These are phyloP conservation scores for Datisca glomerata DNA, from an alignment of 306 rosid species.

Conservation along the genomic window DNA sequence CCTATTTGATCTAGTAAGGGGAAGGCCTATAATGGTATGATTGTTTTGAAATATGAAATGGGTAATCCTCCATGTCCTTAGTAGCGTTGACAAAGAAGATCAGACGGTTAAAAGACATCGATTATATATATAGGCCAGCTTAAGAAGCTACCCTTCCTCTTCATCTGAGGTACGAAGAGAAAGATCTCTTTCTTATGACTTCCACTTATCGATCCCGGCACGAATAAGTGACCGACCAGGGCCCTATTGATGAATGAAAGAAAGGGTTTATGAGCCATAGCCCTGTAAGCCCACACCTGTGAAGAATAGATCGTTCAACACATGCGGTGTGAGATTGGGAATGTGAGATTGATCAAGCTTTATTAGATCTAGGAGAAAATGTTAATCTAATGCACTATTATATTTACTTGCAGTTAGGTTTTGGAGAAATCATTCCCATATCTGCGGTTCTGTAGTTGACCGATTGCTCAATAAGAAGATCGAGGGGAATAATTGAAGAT, in stretches of 20 bases:
- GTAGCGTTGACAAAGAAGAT: no score
- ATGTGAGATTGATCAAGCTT: no score
- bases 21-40: no score
- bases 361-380: no score
- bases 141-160: not conserved
- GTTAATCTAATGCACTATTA: no score
- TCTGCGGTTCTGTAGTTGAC: no score
- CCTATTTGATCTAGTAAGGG: no score
- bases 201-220: not conserved
- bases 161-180: not conserved
- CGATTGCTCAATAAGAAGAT: no score
- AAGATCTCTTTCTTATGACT: not conserved
- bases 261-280: not conserved
- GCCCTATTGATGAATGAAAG: conserved; percentile 13
- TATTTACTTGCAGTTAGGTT: no score
- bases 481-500: no score
- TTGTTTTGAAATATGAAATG: not conserved
- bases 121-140: not conserved
- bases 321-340: no score
- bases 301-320: not conserved
- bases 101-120: not conserved
- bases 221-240: not conserved
- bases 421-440: no score
- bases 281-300: not conserved
- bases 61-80: not conserved